A percentile compares a stretch with the other conserved stretches of the same genome.
These are phyloP conservation scores for Phytophthora fragariae DNA, from an alignment of 352 stramenopile genomes.

Conservation along the genomic window DNA sequence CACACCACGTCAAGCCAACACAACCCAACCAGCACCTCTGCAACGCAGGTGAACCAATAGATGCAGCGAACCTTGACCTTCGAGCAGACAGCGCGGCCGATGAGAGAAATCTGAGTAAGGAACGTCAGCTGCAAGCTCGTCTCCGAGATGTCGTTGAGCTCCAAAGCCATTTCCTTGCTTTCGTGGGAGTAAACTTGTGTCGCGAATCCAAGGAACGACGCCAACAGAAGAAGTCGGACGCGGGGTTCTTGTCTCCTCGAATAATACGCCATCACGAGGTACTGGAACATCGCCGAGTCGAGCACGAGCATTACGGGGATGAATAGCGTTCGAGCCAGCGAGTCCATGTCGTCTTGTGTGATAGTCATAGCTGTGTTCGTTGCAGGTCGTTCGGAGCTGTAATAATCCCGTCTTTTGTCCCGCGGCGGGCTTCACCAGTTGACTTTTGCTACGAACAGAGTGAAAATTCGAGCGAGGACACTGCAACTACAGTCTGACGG, in stretches of 20 bases:
- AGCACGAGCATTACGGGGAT: not conserved
- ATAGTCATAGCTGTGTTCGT: not conserved
- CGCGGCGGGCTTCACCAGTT: not conserved
- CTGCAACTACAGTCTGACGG: not conserved
- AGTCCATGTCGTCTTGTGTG: not conserved
- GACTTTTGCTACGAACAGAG: not conserved
- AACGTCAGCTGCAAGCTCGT: constrained; percentile 5
- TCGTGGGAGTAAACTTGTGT: not conserved
- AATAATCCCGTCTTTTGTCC: not conserved
- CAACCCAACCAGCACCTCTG: not conserved
- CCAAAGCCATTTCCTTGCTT: not conserved
- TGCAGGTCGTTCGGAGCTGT: not conserved
- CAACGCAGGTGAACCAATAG: not conserved
- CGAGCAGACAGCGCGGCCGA: not conserved
- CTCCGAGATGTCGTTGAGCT: not conserved
- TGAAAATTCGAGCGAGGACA: not conserved
- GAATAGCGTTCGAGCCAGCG: not conserved
- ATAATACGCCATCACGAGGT: not conserved
- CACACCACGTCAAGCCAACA: not conserved
- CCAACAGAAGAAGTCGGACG: not conserved
- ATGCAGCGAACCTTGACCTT: not conserved
- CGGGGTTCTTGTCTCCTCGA: not conserved
- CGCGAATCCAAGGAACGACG: not conserved
- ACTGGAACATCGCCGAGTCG: not conserved
- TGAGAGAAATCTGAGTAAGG: not conserved